Evolutionary conservation across 495 filamentous ascomycete species (phyloP), one percentile per base, ranked within the genome.

Genomic region (Pyrenula aspistea): DNA sequence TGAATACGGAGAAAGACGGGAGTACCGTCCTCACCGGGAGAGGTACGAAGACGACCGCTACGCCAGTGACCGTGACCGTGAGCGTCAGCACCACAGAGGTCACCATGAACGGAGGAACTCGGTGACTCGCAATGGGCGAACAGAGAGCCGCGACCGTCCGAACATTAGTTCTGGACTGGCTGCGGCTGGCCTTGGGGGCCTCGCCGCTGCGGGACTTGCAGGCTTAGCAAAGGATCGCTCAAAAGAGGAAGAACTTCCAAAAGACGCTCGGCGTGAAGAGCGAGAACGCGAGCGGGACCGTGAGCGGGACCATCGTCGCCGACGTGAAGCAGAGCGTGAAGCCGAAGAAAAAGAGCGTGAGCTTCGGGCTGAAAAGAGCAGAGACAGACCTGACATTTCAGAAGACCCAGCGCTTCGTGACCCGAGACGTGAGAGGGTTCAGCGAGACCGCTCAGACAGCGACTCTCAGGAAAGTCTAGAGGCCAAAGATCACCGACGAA

Each of bases 351-450:
- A 42, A 20, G 53, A 42, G n/a, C 52, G 24, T 59, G 19, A 61
- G 61, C 53, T 60, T 63, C 20, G 51, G 60, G 20, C 61, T 66
- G 21, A 69, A 73, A 21, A 75, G 71, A 56, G 56, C 70, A 12
- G 61, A 20, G 50, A 52, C 20, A 8, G 50, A 20, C 19, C 65
- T 8, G 73, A 71, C 0, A 54, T 72, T 12, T 63, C 68, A 12
- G 59, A 66, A 12, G 75, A 65, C 25, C 73, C 71, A 21, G 68
- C 68, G 0, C 61, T 69, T 12, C 51, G 73, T 11, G 73, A 69
- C n/a, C 19, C 56, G 56, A 8, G 59, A 64, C 10, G 60, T 63
- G 12, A 57, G 63, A 22, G 63, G 62, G 57, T 63, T 65, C 22
- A 71, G 67, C 22, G 68, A 72, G 50, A 52, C 31, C 31, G 50